Percentiles rank a stretch among this genome's conserved stretches.
phyloP scores from a whole-genome alignment of 805 yeast genomes.

The Candida piceae region DNA sequence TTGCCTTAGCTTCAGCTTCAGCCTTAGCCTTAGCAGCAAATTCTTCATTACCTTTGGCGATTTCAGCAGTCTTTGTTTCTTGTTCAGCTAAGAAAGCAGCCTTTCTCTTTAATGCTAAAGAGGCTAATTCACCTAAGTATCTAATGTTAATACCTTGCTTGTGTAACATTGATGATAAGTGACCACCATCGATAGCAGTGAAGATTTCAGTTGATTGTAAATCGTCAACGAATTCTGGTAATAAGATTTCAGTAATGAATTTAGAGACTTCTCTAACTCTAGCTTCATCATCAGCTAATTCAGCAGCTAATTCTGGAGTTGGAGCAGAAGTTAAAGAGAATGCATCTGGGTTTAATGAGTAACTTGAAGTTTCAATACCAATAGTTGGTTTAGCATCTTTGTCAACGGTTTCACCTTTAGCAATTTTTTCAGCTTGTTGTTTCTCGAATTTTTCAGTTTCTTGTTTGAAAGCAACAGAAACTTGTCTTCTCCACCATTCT shows the following conservation, averaged over 20 bases:
- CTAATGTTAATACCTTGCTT: slow-evolving; percentile 82
- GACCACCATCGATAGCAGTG: slow-evolving; percentile 79
- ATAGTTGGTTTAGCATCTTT: slow-evolving; percentile 43
- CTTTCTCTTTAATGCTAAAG: slow-evolving; percentile 18
- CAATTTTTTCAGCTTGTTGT: slow-evolving; percentile 11
- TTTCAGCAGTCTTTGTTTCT: slow-evolving; percentile 24
- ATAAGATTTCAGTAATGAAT: slow-evolving; percentile 51
- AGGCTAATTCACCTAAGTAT: slow-evolving; percentile 68
- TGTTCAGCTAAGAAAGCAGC: slow-evolving; percentile 11
- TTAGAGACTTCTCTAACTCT: slow-evolving; percentile 67
- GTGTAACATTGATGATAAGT: slow-evolving; percentile 66
- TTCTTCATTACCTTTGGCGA: slow-evolving; percentile 26
- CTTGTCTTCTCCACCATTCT: slow-evolving; percentile 78
- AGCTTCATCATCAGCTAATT: slow-evolving; percentile 46
- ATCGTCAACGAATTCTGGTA: slow-evolving; percentile 59
- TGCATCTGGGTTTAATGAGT: slow-evolving; percentile 76
- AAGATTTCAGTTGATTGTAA: slow-evolving; percentile 42
- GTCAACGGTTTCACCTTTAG: slow-evolving; percentile 23
- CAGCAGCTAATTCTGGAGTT: slow-evolving; percentile 31
- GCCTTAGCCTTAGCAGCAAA: slow-evolving; percentile 19
- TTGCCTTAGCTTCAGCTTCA: slow-evolving; percentile 28
- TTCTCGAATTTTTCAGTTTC: slow-evolving; percentile 42
- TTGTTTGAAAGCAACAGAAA: slow-evolving; percentile 45
- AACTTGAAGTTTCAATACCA: slow-evolving; percentile 46
- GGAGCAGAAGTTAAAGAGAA: slow-evolving; percentile 42